A percentile compares a stretch with the other conserved stretches of the same genome.
Evolutionary conservation across 176 grass and related monocot genomes (phyloP).

Genomic region (Oryza brachyantha): DNA sequence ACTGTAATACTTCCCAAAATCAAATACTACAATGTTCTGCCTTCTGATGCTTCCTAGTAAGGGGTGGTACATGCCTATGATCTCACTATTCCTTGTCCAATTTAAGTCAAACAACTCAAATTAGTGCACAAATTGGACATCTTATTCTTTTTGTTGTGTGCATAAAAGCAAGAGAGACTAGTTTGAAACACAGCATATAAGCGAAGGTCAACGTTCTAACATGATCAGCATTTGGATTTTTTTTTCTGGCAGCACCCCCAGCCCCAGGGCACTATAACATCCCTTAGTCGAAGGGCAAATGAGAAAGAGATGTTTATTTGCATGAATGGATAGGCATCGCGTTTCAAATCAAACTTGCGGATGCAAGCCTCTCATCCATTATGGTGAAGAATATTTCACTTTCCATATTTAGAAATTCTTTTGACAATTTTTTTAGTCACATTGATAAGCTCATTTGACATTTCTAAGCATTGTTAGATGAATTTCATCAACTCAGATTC

Average conservation of each 20-base stretch:
- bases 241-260: slow-evolving; percentile 28
- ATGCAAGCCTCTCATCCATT: slow-evolving; percentile 21
- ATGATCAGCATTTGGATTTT: slow-evolving; percentile 11
- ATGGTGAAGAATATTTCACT: slow-evolving; percentile 5
- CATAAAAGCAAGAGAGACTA: neutral
- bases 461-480: neutral
- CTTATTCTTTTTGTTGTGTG: slow-evolving; percentile 8
- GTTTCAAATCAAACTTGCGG: neutral
- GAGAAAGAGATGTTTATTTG: slow-evolving; percentile 49
- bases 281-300: slow-evolving; percentile 34
- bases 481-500: neutral
- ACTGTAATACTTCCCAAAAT: slow-evolving; percentile 18
- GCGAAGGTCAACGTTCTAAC: slow-evolving; percentile 20
- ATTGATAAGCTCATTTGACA: slow-evolving; percentile 15
- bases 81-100: neutral
- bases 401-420: slow-evolving; percentile 6
- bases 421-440: neutral
- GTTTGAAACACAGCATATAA: slow-evolving; percentile 23
- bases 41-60: slow-evolving; percentile 6
- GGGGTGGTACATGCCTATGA: neutral
- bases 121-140: slow-evolving; percentile 5
- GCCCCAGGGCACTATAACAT: slow-evolving; percentile 36
- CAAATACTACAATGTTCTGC: neutral
- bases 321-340: neutral
- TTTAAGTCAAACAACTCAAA: slow-evolving; percentile 5